Base-by-base conservation (phyloP, 257 asterid genomes). In the Scutellaria baicalensis region DNA sequence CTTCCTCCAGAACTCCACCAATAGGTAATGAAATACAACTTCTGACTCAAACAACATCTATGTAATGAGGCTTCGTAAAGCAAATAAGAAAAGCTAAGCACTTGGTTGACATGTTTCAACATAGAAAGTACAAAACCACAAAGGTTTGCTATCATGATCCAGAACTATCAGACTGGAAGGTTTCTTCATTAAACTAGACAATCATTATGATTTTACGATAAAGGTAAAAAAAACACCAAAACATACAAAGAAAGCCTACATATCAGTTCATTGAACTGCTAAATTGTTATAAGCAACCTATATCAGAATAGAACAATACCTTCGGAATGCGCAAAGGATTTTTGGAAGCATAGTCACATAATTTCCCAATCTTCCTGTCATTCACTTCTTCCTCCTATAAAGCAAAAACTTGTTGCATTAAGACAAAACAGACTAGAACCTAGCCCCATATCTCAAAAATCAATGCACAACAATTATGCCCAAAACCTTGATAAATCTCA, bases 261-360 rank as follows among this genome's bases (percentile, higher is more conserved):
- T 16, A 45, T 72, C 13, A 62, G 50, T 42, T 16, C 27, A 55
- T 51, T 17, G 18, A 5, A 44, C 13, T 35, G 51, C 48, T 33
- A 43, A 59, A 13, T 8, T 21, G 63, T 33, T 48, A 36, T 50
- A 47, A 62, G 65, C 49, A 75, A 36, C 40, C 68, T 51, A 66
- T 38, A 9, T 59, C 55, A 50, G 31, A 44, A 16, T 44, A 40
- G 1, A 59, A 4, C 2, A 59, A 50, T 84, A 93, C 99, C 96
- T 91, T 94, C 13, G 99, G 99, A 73, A 94, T 94, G 67, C 99
- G 96, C 85, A 89, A 63, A 54, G 99, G 99, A 81, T 94, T 94
- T 79, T 91, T 94, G 0, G 87, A 84, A 66, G 95, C 97, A 77
- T 94, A 94, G 70, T 94, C 99, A 64, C 99, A 91, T 74, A 94